Percentiles rank a stretch among this genome's conserved stretches.
phyloP scores from a whole-genome alignment of 441 rosid genomes.

The Brassica hybrid region DNA sequence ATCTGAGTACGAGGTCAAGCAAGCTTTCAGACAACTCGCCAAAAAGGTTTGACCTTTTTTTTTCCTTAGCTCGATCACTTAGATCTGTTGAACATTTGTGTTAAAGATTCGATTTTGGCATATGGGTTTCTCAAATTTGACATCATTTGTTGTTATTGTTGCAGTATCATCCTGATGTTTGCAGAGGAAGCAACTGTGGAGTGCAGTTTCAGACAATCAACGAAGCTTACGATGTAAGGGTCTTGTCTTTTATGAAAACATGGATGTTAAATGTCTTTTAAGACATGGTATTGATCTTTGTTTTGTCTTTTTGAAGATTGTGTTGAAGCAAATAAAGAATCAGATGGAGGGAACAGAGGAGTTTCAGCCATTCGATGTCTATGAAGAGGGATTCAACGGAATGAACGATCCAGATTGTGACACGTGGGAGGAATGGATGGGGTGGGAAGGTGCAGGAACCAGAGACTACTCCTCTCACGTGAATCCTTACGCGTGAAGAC shows the following conservation, averaged over 20 bases:
- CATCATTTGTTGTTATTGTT: background rate
- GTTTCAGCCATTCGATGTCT: conserved; percentile 47
- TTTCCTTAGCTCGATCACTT: background rate
- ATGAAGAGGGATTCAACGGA: conserved; percentile 58
- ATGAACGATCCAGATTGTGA: conserved; percentile 74
- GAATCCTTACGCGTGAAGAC: conserved; percentile 70
- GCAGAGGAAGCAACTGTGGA: conserved; percentile 86
- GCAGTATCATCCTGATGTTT: conserved; percentile 97
- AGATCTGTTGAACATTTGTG: conserved; percentile 14
- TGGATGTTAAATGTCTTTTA: background rate
- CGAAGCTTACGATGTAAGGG: conserved; percentile 82
- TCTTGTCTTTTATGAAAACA: conserved; percentile 32
- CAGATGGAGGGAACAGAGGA: conserved; percentile 46
- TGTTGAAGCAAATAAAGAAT: conserved; percentile 60
- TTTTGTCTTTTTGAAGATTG: conserved; percentile 44
- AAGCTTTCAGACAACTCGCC: conserved; percentile 85
- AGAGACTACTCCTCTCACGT: conserved; percentile 81
- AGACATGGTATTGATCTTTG: conserved; percentile 1
- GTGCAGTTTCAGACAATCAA: conserved; percentile 74
- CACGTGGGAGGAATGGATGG: conserved; percentile 98
- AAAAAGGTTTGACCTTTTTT: conserved; percentile 56
- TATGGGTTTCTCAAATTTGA: conserved; percentile 5
- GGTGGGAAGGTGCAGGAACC: conserved; percentile 96
- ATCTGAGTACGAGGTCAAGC: conserved; percentile 83
- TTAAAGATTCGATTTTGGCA: background rate